Conservation (phyloP, 805 yeast genomes). For the Metschnikowia santaceciliae region DNA sequence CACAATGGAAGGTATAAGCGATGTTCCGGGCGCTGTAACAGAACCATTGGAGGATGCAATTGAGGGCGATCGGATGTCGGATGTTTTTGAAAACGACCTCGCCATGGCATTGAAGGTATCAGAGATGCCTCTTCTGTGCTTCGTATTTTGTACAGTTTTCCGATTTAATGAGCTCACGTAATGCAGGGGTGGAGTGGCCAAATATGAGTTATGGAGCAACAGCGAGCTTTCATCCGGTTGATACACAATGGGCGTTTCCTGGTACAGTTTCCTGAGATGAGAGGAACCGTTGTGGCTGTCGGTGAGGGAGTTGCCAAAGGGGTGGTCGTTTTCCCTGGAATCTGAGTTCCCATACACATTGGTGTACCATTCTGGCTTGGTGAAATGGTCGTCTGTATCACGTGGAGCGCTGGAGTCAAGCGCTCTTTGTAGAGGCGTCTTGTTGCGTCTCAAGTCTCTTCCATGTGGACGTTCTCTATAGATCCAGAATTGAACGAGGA, state of each 20-base stretch:
- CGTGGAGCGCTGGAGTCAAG: not conserved
- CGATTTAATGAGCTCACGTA: conserved; percentile 15
- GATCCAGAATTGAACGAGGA: conserved; percentile 33
- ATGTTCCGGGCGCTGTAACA: conserved; percentile 20
- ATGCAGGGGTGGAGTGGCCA: conserved; percentile 16
- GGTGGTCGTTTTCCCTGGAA: not conserved
- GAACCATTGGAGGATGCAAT: conserved; percentile 9
- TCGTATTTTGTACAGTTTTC: not conserved
- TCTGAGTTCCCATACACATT: conserved; percentile 13
- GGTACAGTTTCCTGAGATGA: not conserved
- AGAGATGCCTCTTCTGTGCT: conserved; percentile 14
- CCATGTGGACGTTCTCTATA: conserved; percentile 7
- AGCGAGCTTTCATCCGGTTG: conserved; percentile 10
- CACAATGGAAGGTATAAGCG: conserved; percentile 38
- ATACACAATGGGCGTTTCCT: not conserved
- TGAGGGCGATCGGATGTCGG: conserved; percentile 11
- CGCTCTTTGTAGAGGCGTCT: not conserved
- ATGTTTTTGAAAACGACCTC: conserved; percentile 11
- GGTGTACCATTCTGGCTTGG: conserved; percentile 39
- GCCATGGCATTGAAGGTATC: conserved; percentile 20
- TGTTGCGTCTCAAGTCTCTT: not conserved
- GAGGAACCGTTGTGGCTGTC: not conserved
- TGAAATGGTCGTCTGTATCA: conserved; percentile 20
- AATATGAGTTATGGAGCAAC: conserved; percentile 11
- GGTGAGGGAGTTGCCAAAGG: not conserved